Evolutionary conservation across 2,329 filamentous ascomycete species (phyloP).

Genomic region (Cordyceps farinosa): DNA sequence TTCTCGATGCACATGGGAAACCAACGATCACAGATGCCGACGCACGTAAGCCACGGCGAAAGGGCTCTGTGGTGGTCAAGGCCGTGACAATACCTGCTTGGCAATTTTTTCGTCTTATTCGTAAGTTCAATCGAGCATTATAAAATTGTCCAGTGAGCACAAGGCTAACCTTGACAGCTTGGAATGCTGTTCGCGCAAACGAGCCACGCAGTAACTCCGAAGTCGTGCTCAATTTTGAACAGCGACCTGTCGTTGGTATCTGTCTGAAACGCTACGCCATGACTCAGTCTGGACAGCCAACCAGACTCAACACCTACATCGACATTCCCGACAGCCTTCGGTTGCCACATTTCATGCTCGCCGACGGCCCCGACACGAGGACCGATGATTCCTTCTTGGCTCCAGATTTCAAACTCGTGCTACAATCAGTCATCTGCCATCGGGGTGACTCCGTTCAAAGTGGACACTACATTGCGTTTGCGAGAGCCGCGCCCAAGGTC

Average conservation of each 20-base stretch:
- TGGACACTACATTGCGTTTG: conserved; percentile 87
- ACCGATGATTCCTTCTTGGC: conserved; percentile 61
- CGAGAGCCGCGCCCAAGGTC: conserved; percentile 65
- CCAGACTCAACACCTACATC: conserved; percentile 74
- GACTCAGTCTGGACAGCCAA: conserved; percentile 63
- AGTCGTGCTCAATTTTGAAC: conserved; percentile 82
- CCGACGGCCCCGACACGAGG: conserved; percentile 66
- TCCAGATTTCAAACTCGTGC: conserved; percentile 86
- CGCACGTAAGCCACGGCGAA: conserved; percentile 42
- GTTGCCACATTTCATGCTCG: conserved; percentile 80
- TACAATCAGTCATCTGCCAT: conserved; percentile 92
- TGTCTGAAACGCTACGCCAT: conserved; percentile 85
- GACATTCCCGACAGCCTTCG: conserved; percentile 83
- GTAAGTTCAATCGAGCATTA: conserved; percentile 47
- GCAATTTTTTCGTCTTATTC: conserved; percentile 94
- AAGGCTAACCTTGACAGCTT: conserved; percentile 57
- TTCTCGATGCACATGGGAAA: conserved; percentile 50
- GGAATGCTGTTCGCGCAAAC: conserved; percentile 65
- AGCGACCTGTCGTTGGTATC: conserved; percentile 83
- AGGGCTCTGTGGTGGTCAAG: conserved; percentile 56
- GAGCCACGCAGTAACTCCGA: conserved; percentile 66
- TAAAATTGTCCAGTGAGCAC: neutral
- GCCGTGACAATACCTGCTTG: conserved; percentile 94
- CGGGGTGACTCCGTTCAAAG: conserved; percentile 80
- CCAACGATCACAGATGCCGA: conserved; percentile 40